phyloP scores from a whole-genome alignment of 345 rosid genomes.

The Pelargonium nanum region DNA sequence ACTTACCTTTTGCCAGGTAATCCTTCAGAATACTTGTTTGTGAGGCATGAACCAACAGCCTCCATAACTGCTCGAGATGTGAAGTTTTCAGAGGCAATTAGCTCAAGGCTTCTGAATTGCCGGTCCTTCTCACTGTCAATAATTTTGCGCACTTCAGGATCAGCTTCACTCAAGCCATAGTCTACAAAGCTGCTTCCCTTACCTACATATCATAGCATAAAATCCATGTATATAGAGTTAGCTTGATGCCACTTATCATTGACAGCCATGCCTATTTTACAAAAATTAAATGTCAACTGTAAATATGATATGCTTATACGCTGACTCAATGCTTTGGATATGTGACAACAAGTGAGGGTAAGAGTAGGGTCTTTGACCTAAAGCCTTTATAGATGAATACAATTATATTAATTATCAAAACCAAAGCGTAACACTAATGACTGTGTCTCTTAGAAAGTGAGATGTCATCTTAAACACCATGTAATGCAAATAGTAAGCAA shows the following conservation, averaged over 20 bases:
- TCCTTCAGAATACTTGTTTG: slow-evolving; percentile 92
- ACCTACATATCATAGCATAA: slow-evolving; percentile 25
- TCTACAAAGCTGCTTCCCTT: slow-evolving; percentile 35
- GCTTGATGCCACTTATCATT: neutral
- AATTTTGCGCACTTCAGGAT: slow-evolving; percentile 61
- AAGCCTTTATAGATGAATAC: neutral
- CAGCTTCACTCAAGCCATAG: slow-evolving; percentile 50
- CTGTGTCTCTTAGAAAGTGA: neutral
- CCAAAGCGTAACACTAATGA: neutral
- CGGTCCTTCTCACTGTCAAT: slow-evolving; percentile 68
- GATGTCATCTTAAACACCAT: neutral
- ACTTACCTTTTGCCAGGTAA: slow-evolving; percentile 83
- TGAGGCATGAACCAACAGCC: slow-evolving; percentile 90
- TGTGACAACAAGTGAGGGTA: neutral
- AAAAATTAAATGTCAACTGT: neutral
- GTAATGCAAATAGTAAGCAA: neutral
- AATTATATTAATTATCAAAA: too few species aligned
- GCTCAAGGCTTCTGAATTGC: slow-evolving; percentile 87
- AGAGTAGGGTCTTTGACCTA: neutral
- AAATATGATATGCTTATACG: neutral
- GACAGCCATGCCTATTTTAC: neutral
- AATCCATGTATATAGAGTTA: slow-evolving; percentile 2
- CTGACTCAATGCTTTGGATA: neutral
- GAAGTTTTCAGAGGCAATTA: slow-evolving; percentile 88
- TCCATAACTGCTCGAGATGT: slow-evolving; percentile 94